Percentiles rank a stretch among this genome's conserved stretches.
Evolutionary conservation across 1,284 basidiomycete species (phyloP).

Genomic region (Cryptococcus sp.): DNA sequence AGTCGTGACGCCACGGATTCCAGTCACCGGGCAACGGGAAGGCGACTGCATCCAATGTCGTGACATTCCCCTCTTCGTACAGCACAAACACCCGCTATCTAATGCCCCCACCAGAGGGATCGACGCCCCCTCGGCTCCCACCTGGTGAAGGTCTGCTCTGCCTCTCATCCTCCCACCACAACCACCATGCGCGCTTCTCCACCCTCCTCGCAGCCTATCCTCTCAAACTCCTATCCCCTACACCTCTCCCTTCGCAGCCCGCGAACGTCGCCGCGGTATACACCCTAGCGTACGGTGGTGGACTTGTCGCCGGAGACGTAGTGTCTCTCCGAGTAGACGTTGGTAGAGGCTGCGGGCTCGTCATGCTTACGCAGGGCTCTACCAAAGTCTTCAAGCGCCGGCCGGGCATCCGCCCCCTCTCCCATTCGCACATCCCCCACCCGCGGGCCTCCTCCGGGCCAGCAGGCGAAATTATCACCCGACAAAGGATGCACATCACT

Average conservation of each 20-base stretch:
- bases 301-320: conserved; percentile 82
- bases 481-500: conserved; percentile 56
- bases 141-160: conserved; percentile 39
- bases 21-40: background rate
- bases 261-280: conserved; percentile 65
- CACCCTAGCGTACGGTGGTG: conserved; percentile 85
- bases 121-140: background rate
- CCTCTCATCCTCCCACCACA: conserved; percentile 18
- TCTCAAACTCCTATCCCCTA: conserved; percentile 80
- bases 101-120: background rate
- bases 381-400: conserved; percentile 89
- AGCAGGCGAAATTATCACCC: conserved; percentile 14
- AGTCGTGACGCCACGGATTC: too few relatives aligned
- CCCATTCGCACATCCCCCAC: conserved; percentile 10
- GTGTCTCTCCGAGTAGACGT: conserved; percentile 66
- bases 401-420: conserved; percentile 50
- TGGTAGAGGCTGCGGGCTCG: conserved; percentile 45
- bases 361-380: conserved; percentile 62
- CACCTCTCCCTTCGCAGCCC: conserved; percentile 45
- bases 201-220: conserved; percentile 81
- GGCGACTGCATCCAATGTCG: background rate
- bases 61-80: background rate
- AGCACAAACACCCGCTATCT: too few relatives aligned
- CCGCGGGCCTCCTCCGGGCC: background rate
- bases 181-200: conserved; percentile 59